phyloP scores from a whole-genome alignment of 768 basidiomycete genomes.

The Kwoniella sp. region DNA sequence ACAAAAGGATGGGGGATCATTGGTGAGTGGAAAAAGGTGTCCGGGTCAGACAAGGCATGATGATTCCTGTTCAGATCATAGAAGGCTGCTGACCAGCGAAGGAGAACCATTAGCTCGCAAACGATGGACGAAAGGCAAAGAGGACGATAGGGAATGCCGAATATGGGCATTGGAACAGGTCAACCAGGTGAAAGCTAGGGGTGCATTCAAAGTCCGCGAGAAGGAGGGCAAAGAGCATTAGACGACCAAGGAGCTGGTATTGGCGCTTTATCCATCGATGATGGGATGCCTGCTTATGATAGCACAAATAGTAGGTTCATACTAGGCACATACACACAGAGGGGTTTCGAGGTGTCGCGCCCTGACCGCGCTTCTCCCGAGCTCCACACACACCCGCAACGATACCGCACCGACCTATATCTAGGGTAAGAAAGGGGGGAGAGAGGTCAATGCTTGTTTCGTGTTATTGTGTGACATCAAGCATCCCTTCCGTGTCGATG shows the following conservation, averaged over 20 bases:
- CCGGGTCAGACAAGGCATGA: background rate
- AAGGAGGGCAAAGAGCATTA: conserved; percentile 56
- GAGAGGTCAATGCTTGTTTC: background rate
- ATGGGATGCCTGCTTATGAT: no score
- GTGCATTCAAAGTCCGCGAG: conserved; percentile 64
- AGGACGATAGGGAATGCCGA: conserved; percentile 53
- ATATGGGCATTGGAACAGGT: conserved; percentile 64
- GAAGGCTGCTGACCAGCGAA: conserved; percentile 47
- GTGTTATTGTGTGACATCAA: conserved; percentile 13
- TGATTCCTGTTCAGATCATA: no score
- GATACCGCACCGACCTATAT: background rate
- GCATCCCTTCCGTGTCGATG: background rate
- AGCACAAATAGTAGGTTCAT: no score
- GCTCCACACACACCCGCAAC: background rate
- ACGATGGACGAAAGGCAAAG: conserved; percentile 43
- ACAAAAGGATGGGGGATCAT: conserved; percentile 91
- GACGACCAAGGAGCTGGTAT: background rate
- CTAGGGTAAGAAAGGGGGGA: background rate
- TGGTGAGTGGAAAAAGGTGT: conserved; percentile 61
- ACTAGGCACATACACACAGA: no score
- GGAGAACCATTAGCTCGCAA: conserved; percentile 47
- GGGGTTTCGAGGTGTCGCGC: no score
- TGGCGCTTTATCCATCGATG: no score
- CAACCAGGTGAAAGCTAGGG: conserved; percentile 64
- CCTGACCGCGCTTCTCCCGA: background rate